These are phyloP conservation scores for Cryptosporidium ubiquitum DNA, from an alignment of 169 alveolate species.

Conservation along the genomic window DNA sequence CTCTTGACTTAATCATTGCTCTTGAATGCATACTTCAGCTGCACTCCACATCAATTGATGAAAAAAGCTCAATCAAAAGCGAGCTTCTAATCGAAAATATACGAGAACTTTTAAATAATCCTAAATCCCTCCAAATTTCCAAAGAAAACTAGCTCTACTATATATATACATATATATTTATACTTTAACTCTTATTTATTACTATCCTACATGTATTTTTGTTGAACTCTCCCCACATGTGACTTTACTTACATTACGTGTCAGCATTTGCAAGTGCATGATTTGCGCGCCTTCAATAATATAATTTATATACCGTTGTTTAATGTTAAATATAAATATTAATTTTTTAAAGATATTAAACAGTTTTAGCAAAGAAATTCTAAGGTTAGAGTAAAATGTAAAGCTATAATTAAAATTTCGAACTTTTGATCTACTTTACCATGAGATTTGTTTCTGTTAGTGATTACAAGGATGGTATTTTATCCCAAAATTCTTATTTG, in stretches of 20 bases:
- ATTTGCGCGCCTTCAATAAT: neutral
- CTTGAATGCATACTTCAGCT: conserved; percentile 50
- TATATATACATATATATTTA: neutral
- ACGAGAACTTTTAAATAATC: conserved; percentile 39
- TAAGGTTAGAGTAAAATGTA: neutral
- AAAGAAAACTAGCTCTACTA: conserved; percentile 4
- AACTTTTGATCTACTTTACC: neutral
- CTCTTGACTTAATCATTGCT: conserved; percentile 54
- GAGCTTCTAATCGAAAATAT: conserved; percentile 37
- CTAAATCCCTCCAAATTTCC: conserved; percentile 4
- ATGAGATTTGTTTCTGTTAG: conserved; percentile 22
- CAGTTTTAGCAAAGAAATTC: neutral
- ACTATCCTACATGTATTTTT: neutral
- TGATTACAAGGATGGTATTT: neutral
- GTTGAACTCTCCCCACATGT: neutral
- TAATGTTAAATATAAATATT: neutral
- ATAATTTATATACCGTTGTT: neutral
- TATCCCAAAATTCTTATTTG: conserved; percentile 2
- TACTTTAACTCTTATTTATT: neutral
- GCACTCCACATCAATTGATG: conserved; percentile 14
- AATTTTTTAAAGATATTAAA: neutral
- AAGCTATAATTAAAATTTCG: neutral
- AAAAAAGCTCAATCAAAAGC: neutral
- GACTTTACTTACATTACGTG: neutral
- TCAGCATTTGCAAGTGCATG: neutral